Conservation (phyloP, 257 asterid genomes). For the Rauvolfia tetraphylla region DNA sequence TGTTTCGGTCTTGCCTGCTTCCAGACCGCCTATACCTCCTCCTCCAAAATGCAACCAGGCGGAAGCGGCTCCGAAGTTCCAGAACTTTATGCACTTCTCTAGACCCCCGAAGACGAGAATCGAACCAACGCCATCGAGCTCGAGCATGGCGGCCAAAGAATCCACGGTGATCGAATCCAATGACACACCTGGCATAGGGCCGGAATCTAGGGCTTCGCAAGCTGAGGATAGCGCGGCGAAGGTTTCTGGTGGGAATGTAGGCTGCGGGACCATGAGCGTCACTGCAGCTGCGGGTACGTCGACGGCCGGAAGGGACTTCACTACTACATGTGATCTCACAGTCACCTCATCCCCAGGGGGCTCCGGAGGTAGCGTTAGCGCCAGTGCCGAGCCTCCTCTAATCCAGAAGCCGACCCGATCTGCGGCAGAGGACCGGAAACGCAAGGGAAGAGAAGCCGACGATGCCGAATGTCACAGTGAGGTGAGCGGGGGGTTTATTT, state of each 20-base stretch:
- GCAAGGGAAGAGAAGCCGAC: conserved; percentile 54
- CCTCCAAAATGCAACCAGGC: conserved; percentile 17
- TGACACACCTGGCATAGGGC: conserved; percentile 38
- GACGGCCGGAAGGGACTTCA: conserved; percentile 27
- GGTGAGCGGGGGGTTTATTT: conserved; percentile 33
- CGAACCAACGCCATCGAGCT: conserved; percentile 31
- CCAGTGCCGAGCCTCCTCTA: conserved; percentile 36
- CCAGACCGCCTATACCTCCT: conserved; percentile 33
- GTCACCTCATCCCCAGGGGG: conserved; percentile 55
- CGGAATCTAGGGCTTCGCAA: conserved; percentile 31
- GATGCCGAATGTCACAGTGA: conserved; percentile 57
- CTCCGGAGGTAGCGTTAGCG: conserved; percentile 48
- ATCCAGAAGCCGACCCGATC: conserved; percentile 10
- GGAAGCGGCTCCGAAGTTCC: conserved; percentile 21
- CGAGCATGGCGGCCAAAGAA: conserved; percentile 29
- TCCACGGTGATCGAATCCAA: conserved; percentile 51
- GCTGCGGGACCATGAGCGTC: conserved; percentile 22
- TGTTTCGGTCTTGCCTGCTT: conserved; percentile 5
- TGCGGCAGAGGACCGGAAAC: conserved; percentile 48
- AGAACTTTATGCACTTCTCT: conserved; percentile 53
- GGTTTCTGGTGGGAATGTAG: conserved; percentile 22
- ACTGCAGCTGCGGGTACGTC: conserved; percentile 23
- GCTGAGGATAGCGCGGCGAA: conserved; percentile 25
- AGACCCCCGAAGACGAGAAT: conserved; percentile 40
- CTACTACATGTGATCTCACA: conserved; percentile 44